phyloP scores from a whole-genome alignment of 257 asterid species.

The Galeopsis tetrahit region DNA sequence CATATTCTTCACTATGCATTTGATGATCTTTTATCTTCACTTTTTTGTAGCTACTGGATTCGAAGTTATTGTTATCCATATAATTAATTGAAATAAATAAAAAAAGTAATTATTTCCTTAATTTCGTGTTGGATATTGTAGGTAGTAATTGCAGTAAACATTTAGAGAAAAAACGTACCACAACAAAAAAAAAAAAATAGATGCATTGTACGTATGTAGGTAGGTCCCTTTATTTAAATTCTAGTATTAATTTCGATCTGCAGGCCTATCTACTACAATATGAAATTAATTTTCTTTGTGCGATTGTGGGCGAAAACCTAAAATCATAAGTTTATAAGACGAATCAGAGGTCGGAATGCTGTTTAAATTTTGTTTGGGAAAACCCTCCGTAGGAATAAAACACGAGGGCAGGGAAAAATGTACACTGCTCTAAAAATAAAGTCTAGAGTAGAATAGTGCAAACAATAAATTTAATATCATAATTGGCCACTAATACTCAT shows the following conservation, averaged over 20 bases:
- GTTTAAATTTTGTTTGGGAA: too few relatives aligned
- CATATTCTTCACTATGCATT: slow-evolving; percentile 18
- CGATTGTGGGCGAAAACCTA: too few relatives aligned
- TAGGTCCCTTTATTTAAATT: slow-evolving; percentile 15
- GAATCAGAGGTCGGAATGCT: too few relatives aligned
- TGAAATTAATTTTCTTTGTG: too few relatives aligned
- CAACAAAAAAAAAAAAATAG: background rate
- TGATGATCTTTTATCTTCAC: background rate
- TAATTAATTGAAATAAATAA: background rate
- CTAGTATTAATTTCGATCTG: too few relatives aligned
- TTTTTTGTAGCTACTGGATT: slow-evolving; percentile 21
- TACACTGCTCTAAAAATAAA: too few relatives aligned
- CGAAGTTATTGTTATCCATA: background rate
- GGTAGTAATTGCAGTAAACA: background rate
- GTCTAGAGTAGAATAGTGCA: too few relatives aligned
- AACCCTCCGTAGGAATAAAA: too few relatives aligned
- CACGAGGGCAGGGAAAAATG: too few relatives aligned
- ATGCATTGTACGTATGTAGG: slow-evolving; percentile 27
- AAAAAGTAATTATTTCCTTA: background rate
- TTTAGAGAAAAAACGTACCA: slow-evolving; percentile 5
- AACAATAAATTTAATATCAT: too few relatives aligned
- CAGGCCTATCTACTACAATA: too few relatives aligned
- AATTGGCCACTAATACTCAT: background rate
- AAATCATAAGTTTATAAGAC: too few relatives aligned
- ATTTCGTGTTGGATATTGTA: background rate